Percentiles rank a stretch among this genome's conserved stretches.
phyloP scores from a whole-genome alignment of 2,329 filamentous ascomycete species.

The Pseudocercospora macadamiae region DNA sequence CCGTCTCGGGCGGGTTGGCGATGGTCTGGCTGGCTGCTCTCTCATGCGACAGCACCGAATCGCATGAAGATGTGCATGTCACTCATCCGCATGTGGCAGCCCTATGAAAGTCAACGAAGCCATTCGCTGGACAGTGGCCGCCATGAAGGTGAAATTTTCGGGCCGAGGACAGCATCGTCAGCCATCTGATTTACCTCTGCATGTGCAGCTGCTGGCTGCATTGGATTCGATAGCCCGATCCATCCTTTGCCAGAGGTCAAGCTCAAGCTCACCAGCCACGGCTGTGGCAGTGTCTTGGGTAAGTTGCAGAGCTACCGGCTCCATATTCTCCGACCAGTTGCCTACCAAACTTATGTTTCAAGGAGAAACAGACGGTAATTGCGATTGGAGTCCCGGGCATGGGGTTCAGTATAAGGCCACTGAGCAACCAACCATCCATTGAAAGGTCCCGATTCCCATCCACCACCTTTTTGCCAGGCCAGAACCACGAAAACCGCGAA shows the following conservation, averaged over 20 bases:
- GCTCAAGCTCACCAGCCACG: constrained; percentile 3
- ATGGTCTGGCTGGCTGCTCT: not conserved
- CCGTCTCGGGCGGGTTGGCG: not conserved
- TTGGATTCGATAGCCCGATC: constrained; percentile 14
- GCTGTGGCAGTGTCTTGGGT: constrained; percentile 5
- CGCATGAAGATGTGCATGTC: not conserved
- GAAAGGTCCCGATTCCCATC: not conserved
- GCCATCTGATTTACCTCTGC: constrained; percentile 13
- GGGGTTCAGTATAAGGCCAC: not conserved
- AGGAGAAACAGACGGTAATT: constrained; percentile 7
- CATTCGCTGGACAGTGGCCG: not conserved
- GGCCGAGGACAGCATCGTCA: constrained; percentile 5
- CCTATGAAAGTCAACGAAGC: not conserved
- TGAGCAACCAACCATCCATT: not conserved
- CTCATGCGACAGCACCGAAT: not conserved
- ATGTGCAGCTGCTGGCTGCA: constrained; percentile 11
- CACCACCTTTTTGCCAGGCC: not conserved
- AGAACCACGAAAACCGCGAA: not conserved
- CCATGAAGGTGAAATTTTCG: not conserved
- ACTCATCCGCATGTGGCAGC: not conserved
- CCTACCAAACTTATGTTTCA: not conserved
- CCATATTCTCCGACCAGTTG: constrained; percentile 6
- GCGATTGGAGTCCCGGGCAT: constrained; percentile 5
- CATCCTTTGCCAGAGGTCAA: not conserved
- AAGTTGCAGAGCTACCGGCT: not conserved